phyloP scores from a whole-genome alignment of 78 protist species.

The Mastigamoeba balamuthi region DNA sequence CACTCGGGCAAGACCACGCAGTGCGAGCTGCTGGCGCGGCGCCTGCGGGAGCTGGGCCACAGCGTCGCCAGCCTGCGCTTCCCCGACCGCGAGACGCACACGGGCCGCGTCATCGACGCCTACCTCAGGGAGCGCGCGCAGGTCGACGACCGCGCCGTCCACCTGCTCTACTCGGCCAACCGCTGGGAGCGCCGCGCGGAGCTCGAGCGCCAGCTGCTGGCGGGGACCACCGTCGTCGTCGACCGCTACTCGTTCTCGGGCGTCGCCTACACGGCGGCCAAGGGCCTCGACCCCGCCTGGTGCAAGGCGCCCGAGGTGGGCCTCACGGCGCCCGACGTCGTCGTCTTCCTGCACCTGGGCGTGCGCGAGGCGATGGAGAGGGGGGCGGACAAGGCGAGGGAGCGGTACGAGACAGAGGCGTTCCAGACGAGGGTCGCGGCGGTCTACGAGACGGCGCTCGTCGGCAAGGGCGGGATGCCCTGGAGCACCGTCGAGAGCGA shows the following conservation, averaged over 20 bases:
- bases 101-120: constrained; percentile 59
- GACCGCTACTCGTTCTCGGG: constrained; percentile 85
- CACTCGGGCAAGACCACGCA: constrained; percentile 78
- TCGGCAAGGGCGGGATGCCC: too few relatives aligned
- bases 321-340: too few relatives aligned
- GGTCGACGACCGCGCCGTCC: constrained; percentile 70
- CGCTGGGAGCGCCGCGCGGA: constrained; percentile 62
- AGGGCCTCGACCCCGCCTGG: too few relatives aligned
- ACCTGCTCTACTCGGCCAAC: constrained; percentile 77
- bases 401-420: too few relatives aligned
- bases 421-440: too few relatives aligned
- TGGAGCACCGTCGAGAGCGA: too few relatives aligned
- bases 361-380: too few relatives aligned
- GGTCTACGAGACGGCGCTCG: too few relatives aligned
- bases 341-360: too few relatives aligned
- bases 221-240: constrained; percentile 56
- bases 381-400: too few relatives aligned
- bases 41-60: neutral
- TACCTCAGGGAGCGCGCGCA: constrained; percentile 51
- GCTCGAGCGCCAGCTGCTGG: neutral
- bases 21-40: neutral
- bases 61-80: neutral
- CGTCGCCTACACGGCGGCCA: constrained; percentile 79
- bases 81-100: constrained; percentile 65
- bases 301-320: too few relatives aligned